Conservation (phyloP, 768 basidiomycete species). For the Cystobasidium onofrii region DNA sequence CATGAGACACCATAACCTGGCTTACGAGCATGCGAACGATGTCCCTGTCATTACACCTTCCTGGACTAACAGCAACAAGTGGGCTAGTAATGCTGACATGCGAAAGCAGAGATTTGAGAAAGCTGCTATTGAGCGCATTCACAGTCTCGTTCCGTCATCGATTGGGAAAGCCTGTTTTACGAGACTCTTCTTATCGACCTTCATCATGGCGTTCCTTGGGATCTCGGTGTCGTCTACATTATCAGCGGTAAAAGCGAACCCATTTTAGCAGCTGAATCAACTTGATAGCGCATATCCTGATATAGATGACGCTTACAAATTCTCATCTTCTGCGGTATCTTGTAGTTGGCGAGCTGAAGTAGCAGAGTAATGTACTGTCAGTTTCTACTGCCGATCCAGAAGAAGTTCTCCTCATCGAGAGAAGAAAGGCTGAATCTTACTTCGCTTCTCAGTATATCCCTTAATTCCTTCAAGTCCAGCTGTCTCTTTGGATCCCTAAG, state of each 20-base stretch:
- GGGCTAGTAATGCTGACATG: too few species aligned
- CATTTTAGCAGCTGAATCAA: too few species aligned
- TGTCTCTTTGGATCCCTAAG: slow-evolving; percentile 18
- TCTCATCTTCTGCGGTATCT: slow-evolving; percentile 26
- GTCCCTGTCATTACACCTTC: too few species aligned
- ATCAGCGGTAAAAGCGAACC: too few species aligned
- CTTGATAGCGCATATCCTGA: too few species aligned
- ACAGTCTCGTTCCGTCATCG: background rate
- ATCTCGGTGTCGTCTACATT: slow-evolving; percentile 32
- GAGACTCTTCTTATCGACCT: slow-evolving; percentile 34
- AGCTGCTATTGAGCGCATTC: too few species aligned
- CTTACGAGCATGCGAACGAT: too few species aligned
- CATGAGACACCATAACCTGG: too few species aligned
- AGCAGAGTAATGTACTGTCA: background rate
- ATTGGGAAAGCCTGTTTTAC: slow-evolving; percentile 15
- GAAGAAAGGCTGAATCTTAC: background rate
- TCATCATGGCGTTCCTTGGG: slow-evolving; percentile 39
- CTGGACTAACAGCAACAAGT: too few species aligned
- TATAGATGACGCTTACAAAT: slow-evolving; percentile 4
- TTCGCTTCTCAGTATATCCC: slow-evolving; percentile 28
- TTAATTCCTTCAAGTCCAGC: slow-evolving; percentile 32
- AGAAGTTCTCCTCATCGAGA: too few species aligned
- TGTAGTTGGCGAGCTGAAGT: slow-evolving; percentile 18
- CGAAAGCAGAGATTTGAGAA: too few species aligned
- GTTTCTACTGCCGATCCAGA: too few species aligned